Percentiles rank a stretch among this genome's conserved stretches.
Evolutionary conservation across 108 stramenopile species (phyloP).

Genomic region (Skeletonema marinoi): DNA sequence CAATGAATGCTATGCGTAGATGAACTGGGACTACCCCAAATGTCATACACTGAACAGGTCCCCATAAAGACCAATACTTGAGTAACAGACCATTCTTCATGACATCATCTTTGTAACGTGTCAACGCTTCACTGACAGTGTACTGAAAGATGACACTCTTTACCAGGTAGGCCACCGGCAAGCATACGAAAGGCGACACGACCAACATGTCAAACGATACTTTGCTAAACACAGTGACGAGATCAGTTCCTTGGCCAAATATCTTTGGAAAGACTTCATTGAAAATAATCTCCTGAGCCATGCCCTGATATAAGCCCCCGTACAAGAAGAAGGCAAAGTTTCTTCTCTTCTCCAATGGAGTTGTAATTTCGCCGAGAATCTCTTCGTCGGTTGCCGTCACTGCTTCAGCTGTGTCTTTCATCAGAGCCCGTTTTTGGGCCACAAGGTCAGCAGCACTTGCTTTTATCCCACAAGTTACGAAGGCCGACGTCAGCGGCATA

Average conservation of each 20-base stretch:
- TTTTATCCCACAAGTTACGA: constrained; percentile 46
- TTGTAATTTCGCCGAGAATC: background rate
- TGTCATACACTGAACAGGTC: constrained; percentile 56
- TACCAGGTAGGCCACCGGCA: constrained; percentile 66
- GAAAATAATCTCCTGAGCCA: constrained; percentile 61
- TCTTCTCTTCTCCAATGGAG: constrained; percentile 9
- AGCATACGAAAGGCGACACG: constrained; percentile 45
- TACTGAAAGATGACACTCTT: constrained; percentile 54
- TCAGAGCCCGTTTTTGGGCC: constrained; percentile 6
- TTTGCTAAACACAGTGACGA: constrained; percentile 43
- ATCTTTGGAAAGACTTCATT: constrained; percentile 55
- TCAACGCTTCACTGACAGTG: constrained; percentile 31
- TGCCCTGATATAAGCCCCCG: constrained; percentile 68
- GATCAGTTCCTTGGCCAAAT: constrained; percentile 52
- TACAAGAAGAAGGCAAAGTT: constrained; percentile 63
- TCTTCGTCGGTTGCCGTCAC: background rate
- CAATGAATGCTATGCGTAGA: constrained; percentile 55
- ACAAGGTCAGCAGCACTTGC: constrained; percentile 34
- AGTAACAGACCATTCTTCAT: constrained; percentile 52
- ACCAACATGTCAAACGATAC: constrained; percentile 57
- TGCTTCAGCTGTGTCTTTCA: background rate
- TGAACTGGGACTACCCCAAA: constrained; percentile 62
- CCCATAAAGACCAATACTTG: constrained; percentile 63
- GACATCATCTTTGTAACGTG: constrained; percentile 44
- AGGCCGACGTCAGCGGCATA: constrained; percentile 56